Percentiles rank a stretch among this genome's conserved stretches.
These are phyloP conservation scores for Pseudogymnoascus sp. DNA, from an alignment of 2,329 filamentous ascomycete species.

Conservation along the genomic window DNA sequence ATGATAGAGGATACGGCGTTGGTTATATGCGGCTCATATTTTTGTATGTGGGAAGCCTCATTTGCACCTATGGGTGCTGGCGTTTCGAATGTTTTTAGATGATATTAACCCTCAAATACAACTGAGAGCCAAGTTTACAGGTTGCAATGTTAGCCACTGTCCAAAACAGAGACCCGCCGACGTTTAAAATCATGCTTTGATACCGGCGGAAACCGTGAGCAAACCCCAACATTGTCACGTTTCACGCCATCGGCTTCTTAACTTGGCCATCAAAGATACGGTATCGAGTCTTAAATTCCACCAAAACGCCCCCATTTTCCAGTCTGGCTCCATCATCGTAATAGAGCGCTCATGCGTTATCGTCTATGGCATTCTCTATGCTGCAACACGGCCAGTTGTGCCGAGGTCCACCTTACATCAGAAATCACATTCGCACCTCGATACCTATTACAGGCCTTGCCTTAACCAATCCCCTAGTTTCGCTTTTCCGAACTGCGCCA, in stretches of 20 bases:
- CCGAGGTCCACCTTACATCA: neutral
- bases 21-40: neutral
- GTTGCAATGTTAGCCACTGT: neutral
- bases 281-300: conserved; percentile 9
- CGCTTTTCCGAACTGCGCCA: conserved; percentile 87
- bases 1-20: neutral
- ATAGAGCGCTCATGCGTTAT: conserved; percentile 4
- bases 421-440: conserved; percentile 24
- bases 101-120: neutral
- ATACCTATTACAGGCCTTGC: conserved; percentile 58
- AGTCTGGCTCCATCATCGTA: neutral
- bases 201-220: neutral
- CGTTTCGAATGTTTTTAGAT: neutral
- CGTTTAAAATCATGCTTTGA: neutral
- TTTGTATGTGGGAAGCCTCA: neutral
- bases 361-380: conserved; percentile 3
- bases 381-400: neutral
- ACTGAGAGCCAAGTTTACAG: neutral
- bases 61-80: neutral
- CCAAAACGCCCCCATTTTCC: conserved; percentile 8
- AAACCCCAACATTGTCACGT: neutral
- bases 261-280: neutral
- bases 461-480: conserved; percentile 87
- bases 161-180: too few species aligned
- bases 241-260: neutral